Evolutionary conservation across 805 yeast genomes (phyloP), one percentile per base, ranked within the genome.

Genomic region (Saturnispora dispora): DNA sequence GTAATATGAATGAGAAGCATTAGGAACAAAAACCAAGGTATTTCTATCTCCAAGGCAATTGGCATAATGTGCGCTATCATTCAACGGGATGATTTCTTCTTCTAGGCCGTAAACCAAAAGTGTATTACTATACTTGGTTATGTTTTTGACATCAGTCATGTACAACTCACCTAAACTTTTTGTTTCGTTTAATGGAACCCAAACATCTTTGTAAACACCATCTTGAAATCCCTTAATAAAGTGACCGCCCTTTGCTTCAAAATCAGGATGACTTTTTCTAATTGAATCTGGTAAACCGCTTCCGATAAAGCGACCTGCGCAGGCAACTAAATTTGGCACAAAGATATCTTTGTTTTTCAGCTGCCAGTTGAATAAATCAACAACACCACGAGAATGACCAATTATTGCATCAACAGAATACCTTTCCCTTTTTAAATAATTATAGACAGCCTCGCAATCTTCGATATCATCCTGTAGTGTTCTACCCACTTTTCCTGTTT

Each of bases 1-100:
- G 61, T 76, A 85, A 61, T 76, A 89, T 59, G 85, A 87, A 65
- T 90, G 98, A 62, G 88, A 90, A 0, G 96, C 96, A 44, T 71
- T 72, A 1, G 78, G 77, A 10, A 90, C 69, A 7, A 87, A 63
- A 36, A 71, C 70, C 50, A 88, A 68, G 3, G 73, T 70, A 57
- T 85, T 83, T 20, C 89, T 78, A 5, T 76, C 67, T 27, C 72
- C 74, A 46, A 89, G 75, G 9, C 69, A 57, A 57, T 83, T 79
- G 7, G 85, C 79, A 67, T 71, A 88, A 36, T 58, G 58, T 0
- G 82, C 74, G 7, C 82, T 73, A 58, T 88, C 96, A 15, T 71
- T 70, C 1, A 76, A 57, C 1, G 91, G 88, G 7, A 89, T 79
- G 10, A 85, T 73, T 10, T 66, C 64, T 61, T 91, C 98, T 10